phyloP scores from a whole-genome alignment of 495 filamentous ascomycete species.

The Hyphodiscus hymeniophilus region DNA sequence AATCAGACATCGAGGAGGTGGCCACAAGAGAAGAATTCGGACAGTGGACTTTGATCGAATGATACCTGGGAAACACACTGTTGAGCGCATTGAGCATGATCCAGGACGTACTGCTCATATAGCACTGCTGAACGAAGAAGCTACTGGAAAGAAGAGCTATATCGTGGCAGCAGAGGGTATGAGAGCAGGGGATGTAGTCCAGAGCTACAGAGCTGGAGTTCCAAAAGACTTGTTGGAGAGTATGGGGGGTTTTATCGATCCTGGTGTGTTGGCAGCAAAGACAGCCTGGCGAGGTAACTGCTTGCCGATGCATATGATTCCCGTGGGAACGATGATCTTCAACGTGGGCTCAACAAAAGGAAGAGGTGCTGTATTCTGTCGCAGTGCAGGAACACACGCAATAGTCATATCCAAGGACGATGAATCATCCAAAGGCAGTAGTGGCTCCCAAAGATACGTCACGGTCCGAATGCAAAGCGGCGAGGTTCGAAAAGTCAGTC shows the following conservation, averaged over 20 bases:
- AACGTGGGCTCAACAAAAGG: constrained; percentile 70
- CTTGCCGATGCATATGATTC: constrained; percentile 88
- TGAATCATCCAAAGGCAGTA: constrained; percentile 35
- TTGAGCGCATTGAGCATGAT: constrained; percentile 94
- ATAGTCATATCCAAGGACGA: constrained; percentile 80
- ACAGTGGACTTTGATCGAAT: constrained; percentile 78
- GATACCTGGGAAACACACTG: constrained; percentile 67
- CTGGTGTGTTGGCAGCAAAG: constrained; percentile 87
- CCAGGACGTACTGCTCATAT: constrained; percentile 91
- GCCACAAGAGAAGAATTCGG: constrained; percentile 81
- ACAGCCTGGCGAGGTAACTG: constrained; percentile 95
- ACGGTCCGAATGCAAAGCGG: constrained; percentile 83
- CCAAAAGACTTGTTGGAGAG: constrained; percentile 73
- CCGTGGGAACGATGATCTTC: constrained; percentile 82
- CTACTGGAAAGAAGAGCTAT: constrained; percentile 65
- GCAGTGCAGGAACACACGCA: constrained; percentile 86
- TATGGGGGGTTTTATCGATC: constrained; percentile 87
- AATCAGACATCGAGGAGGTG: constrained; percentile 84
- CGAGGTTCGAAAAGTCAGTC: constrained; percentile 78
- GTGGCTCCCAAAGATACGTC: constrained; percentile 48
- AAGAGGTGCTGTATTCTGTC: constrained; percentile 79
- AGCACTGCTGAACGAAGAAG: constrained; percentile 68
- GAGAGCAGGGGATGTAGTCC: constrained; percentile 81
- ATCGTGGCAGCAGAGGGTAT: constrained; percentile 90
- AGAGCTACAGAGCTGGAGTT: constrained; percentile 85